Evolutionary conservation across 164 flowering plant genomes (phyloP).

Genomic region (Hamamelis virginiana): DNA sequence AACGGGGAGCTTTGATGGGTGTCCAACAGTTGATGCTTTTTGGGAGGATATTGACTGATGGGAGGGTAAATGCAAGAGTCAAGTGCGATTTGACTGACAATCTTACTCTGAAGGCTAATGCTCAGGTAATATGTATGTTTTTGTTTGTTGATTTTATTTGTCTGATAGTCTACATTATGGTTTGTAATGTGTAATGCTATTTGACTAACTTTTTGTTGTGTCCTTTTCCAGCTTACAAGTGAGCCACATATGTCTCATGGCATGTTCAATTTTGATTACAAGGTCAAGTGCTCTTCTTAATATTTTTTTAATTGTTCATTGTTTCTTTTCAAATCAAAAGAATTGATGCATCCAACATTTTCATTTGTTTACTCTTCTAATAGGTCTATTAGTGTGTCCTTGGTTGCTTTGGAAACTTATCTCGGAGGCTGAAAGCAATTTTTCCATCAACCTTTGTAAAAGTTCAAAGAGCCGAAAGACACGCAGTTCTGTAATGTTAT

Average conservation of each 20-base stretch:
- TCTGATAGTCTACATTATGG: neutral
- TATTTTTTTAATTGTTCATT: neutral
- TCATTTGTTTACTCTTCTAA: neutral
- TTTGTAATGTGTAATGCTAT: neutral
- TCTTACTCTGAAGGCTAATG: constrained; percentile 74
- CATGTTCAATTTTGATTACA: constrained; percentile 82
- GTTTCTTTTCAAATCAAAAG: neutral
- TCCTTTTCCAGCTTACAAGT: constrained; percentile 62
- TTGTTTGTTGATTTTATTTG: neutral
- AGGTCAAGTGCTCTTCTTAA: constrained; percentile 41
- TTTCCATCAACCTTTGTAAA: too few relatives aligned
- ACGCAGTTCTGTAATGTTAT: too few relatives aligned
- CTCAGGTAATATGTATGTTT: constrained; percentile 47
- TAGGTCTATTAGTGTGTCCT: too few relatives aligned
- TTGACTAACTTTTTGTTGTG: constrained; percentile 9
- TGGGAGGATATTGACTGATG: constrained; percentile 85
- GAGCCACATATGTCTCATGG: constrained; percentile 96
- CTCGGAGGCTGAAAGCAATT: too few relatives aligned
- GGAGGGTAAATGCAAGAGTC: constrained; percentile 75
- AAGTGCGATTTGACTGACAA: constrained; percentile 77
- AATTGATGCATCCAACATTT: neutral
- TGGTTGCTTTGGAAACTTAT: too few relatives aligned
- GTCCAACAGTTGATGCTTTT: constrained; percentile 70
- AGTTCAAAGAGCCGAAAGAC: too few relatives aligned
- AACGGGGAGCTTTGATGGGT: too few relatives aligned